These are phyloP conservation scores for Pseudocercospora fuligena DNA, from an alignment of 2,329 filamentous ascomycete genomes.

Conservation along the genomic window DNA sequence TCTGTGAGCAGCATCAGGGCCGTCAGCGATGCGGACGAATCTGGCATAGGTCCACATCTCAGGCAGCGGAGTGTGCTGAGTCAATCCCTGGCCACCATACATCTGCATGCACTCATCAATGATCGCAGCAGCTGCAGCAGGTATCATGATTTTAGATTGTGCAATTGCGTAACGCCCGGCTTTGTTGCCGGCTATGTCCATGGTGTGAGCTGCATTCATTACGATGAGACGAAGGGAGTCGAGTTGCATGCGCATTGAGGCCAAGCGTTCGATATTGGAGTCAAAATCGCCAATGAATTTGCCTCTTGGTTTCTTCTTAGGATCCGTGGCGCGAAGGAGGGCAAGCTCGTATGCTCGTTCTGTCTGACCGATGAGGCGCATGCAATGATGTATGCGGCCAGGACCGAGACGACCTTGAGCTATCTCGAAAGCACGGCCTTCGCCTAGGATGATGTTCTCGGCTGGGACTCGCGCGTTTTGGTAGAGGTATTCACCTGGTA, in stretches of 20 bases:
- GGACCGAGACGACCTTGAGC: conserved; percentile 96
- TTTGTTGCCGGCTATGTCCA: conserved; percentile 86
- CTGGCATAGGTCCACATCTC: conserved; percentile 46
- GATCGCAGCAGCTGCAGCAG: conserved; percentile 76
- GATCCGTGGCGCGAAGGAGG: conserved; percentile 89
- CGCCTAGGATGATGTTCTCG: conserved; percentile 83
- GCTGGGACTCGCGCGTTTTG: conserved; percentile 83
- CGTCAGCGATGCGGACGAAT: conserved; percentile 60
- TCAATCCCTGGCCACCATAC: conserved; percentile 86
- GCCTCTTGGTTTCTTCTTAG: conserved; percentile 84
- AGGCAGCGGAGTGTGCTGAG: conserved; percentile 89
- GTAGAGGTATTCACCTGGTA: conserved; percentile 72
- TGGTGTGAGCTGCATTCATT: conserved; percentile 89
- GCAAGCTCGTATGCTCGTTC: conserved; percentile 92
- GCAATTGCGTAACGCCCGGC: conserved; percentile 87
- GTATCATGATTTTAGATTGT: conserved; percentile 88
- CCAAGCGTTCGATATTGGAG: conserved; percentile 92
- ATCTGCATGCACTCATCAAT: conserved; percentile 93
- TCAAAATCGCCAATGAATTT: conserved; percentile 84
- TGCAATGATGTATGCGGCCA: conserved; percentile 93
- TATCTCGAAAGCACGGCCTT: conserved; percentile 96
- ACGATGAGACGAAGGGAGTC: conserved; percentile 86
- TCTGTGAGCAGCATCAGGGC: conserved; percentile 91
- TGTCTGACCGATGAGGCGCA: conserved; percentile 87
- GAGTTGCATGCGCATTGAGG: conserved; percentile 87